phyloP scores from a whole-genome alignment of 768 basidiomycete species.

The Rhodotorula babjevae region DNA sequence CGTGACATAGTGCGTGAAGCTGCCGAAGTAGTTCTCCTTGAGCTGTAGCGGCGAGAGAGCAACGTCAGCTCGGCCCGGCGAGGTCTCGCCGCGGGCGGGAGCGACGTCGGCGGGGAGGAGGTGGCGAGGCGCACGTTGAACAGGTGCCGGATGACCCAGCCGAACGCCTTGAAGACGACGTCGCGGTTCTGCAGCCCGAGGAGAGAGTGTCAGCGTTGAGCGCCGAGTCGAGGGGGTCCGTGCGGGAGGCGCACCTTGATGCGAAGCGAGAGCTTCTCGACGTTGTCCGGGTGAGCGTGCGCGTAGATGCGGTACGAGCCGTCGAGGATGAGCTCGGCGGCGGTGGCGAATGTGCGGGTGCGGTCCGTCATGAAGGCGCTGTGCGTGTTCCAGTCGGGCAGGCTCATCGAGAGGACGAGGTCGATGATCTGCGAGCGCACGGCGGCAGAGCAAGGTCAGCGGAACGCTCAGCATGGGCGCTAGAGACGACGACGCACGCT shows the following conservation, averaged over 20 bases:
- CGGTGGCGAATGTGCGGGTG: conserved; percentile 61
- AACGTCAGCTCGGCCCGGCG: no score
- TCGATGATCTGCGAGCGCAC: conserved; percentile 47
- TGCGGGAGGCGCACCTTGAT: conserved; percentile 56
- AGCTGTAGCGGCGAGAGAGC: background rate
- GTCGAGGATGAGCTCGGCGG: conserved; percentile 57
- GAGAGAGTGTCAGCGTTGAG: no score
- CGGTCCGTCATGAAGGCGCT: conserved; percentile 61
- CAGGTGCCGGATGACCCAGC: conserved; percentile 83
- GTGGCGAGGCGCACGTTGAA: conserved; percentile 67
- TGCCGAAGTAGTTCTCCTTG: conserved; percentile 82
- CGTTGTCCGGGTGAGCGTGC: conserved; percentile 61
- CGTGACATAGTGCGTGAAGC: conserved; percentile 87
- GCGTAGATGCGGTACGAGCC: conserved; percentile 73
- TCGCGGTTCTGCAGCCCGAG: conserved; percentile 54
- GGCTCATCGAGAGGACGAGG: conserved; percentile 57
- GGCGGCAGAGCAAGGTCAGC: no score
- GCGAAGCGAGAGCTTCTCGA: conserved; percentile 70
- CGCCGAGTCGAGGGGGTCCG: no score
- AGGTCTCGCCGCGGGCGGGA: background rate
- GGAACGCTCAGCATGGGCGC: no score
- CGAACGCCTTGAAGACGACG: conserved; percentile 64
- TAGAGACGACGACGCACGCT: conserved; percentile 45
- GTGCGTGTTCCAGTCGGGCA: conserved; percentile 87
- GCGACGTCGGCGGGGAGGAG: no score